phyloP scores from a whole-genome alignment of 345 rosid species.

The Trapa bicornis region DNA sequence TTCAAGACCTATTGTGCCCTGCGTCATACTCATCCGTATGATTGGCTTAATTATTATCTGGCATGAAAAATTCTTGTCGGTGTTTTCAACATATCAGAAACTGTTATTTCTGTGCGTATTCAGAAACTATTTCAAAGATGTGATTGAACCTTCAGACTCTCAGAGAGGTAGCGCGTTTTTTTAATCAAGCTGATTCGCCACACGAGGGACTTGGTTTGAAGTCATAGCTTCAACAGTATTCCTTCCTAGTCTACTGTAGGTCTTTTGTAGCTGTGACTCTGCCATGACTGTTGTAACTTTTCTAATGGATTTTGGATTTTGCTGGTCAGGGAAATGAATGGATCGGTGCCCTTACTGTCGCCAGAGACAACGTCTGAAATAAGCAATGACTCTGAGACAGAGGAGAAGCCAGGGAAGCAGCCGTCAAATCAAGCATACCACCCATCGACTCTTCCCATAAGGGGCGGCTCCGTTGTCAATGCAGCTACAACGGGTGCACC shows the following conservation, averaged over 20 bases:
- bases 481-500: conserved; percentile 3
- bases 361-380: conserved; percentile 3
- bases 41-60: no score
- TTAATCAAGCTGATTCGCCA: no score
- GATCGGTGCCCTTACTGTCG: neutral
- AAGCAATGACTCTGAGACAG: neutral
- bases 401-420: conserved; percentile 1
- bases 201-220: no score
- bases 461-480: conserved; percentile 2
- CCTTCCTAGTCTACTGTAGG: no score
- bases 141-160: no score
- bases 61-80: no score
- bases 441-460: neutral
- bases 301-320: neutral
- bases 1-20: neutral
- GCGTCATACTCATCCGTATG: no score
- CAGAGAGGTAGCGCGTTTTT: neutral
- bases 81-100: no score
- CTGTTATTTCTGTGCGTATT: neutral
- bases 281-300: neutral
- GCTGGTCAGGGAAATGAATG: conserved; percentile 7
- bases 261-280: neutral
- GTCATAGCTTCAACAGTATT: no score
- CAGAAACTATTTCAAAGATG: no score
- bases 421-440: conserved; percentile 1